Base-by-base conservation (phyloP, 257 asterid species). In the Dorcoceras hygrometricum region DNA sequence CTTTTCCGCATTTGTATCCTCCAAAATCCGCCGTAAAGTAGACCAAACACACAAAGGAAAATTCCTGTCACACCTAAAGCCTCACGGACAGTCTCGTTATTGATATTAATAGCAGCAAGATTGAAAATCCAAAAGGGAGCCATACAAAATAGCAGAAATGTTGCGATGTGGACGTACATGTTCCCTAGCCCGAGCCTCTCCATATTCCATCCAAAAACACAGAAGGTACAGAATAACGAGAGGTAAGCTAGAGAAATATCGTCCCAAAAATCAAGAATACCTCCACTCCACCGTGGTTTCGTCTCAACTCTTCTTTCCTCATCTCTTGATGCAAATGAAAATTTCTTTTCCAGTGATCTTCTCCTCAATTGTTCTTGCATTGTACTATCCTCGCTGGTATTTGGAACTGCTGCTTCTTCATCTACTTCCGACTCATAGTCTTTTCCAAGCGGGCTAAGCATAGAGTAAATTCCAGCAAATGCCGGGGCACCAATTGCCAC, bases 181-280 rank as follows among this genome's bases (percentile, higher is more conserved):
- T 91, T 91, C 55, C 98, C 98, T 50, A 91, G 83, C 53, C 96
- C 98, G 11, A 89, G 87, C 27, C 96, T 85, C 82, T 89, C 98
- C 98, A 89, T 91, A 54, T 91, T 91, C 98, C 98, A 84, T 28
- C 96, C 98, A 19, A 91, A 91, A n/a, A 91, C 95, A 61, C 98
- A 89, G 74, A 91, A 89, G 69, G 84, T 79, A 58, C 98, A 91
- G 81, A 87, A 91, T 50, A 91, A 39, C 5, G 96, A 91, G 61
- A 91, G 91, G 73, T 87, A 91, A 34, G 98, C 95, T 57, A 82
- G 67, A 3, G 98, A 91, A 68, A 91, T 85, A 57, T 91, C 98
- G 12, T 91, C 86, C 98, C 98, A 91, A 50, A 91, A 72, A 73
- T 91, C 95, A 64, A 91, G 81, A 74, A 91, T 63, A 16, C 98